A percentile compares a stretch with the other conserved stretches of the same genome.
phyloP scores from a whole-genome alignment of 2,329 filamentous ascomycete genomes.

The Colletotrichum sp. region DNA sequence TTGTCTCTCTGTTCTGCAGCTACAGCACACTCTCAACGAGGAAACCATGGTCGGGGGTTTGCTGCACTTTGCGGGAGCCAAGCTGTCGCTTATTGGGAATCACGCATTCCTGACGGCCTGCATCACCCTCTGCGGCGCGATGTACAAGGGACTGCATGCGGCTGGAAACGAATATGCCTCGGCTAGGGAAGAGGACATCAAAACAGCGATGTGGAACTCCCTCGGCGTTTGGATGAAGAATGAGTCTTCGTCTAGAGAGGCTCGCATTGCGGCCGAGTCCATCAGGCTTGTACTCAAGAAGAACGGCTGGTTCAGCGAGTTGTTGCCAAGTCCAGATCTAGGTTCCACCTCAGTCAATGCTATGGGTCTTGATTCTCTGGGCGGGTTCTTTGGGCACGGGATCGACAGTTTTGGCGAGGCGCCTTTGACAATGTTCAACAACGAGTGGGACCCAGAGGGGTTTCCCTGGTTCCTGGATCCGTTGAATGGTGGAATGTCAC shows the following conservation, averaged over 20 bases:
- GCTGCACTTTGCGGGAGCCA: constrained; percentile 24
- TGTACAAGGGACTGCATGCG: neutral
- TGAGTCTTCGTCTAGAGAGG: neutral
- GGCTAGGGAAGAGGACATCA: neutral
- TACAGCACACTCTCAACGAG: constrained; percentile 29
- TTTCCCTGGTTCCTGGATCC: neutral
- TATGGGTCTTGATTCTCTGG: neutral
- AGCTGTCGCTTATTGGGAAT: constrained; percentile 24
- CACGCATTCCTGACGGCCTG: constrained; percentile 28
- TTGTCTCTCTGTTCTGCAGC: constrained; percentile 25
- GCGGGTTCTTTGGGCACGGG: neutral
- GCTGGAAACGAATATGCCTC: neutral
- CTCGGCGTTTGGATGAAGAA: neutral
- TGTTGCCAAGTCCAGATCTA: neutral
- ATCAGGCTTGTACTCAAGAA: neutral
- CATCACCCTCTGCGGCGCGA: constrained; percentile 23
- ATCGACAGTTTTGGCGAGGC: neutral
- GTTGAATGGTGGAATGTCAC: neutral
- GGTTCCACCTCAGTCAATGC: neutral
- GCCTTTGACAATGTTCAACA: neutral
- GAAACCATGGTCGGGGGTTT: constrained; percentile 24
- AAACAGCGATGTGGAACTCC: neutral
- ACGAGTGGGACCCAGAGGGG: neutral
- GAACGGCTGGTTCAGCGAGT: neutral
- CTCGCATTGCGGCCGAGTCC: neutral